Base-by-base conservation (phyloP, 768 basidiomycete species). In the Roridomyces roridus region DNA sequence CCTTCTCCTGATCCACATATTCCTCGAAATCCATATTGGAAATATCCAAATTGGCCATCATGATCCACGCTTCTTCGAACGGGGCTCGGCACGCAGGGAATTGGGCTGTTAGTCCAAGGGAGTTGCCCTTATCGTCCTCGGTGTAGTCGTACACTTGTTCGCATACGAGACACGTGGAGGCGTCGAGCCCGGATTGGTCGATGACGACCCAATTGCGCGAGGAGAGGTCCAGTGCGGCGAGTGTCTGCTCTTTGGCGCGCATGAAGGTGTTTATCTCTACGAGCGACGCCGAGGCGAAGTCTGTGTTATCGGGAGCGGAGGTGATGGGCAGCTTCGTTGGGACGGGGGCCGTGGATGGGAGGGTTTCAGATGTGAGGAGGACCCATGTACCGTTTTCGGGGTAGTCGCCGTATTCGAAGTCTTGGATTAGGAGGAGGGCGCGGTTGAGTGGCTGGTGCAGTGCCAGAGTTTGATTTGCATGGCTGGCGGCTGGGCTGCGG, bases 401-500 rank as follows among this genome's bases (percentile, higher is more conserved):
- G 25, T 47, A 48, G 8, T 40, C 39, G 29, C 20, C 24, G 26
- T 26, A 48, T 31, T 59, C 37, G 31, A 55, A 55, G 45, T 51
- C 59, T 14, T 60, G 59, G 26, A 50, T 29, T 8, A 51, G 29
- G 35, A 52, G 35, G 20, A 61, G 29, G 2, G 50, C 59, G 7
- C 59, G 59, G 46, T 42, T 61, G 43, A 56, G 49, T 1, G 34
- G 31, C 55, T 61, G 25, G n/a, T n/a, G n/a, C n/a, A n/a, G n/a
- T n/a, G n/a, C n/a, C n/a, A n/a, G n/a, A n/a, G n/a, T n/a, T n/a
- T n/a, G n/a, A n/a, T n/a, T n/a, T n/a, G n/a, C n/a, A n/a, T n/a
- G n/a, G n/a, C n/a, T n/a, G n/a, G n/a, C n/a, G n/a, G n/a, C n/a
- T n/a, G n/a, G n/a, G n/a, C n/a, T n/a, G n/a, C n/a, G n/a, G n/a